These are phyloP conservation scores for Rhizopogon vulgaris DNA, from an alignment of 768 basidiomycete species.

Conservation along the genomic window DNA sequence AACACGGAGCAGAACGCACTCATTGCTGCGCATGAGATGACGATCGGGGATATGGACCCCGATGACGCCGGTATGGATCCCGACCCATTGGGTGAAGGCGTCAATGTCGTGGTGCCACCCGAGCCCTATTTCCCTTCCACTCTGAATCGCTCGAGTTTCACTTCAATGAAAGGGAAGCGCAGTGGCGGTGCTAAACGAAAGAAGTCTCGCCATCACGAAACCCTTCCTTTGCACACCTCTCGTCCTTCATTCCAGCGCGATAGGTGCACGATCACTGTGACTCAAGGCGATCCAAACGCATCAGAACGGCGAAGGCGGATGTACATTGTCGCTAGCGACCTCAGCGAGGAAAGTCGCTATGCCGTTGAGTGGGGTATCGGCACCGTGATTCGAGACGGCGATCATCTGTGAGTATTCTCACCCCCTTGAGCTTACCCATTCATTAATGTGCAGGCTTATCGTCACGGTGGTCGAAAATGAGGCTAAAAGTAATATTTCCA, in stretches of 20 bases:
- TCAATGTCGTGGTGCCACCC: conserved; percentile 80
- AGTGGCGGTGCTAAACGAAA: conserved; percentile 44
- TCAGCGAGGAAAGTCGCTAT: conserved; percentile 90
- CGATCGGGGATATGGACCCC: conserved; percentile 25
- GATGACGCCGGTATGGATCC: conserved; percentile 54
- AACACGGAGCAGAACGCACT: conserved; percentile 85
- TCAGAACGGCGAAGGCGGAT: conserved; percentile 52
- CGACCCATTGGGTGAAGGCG: conserved; percentile 88
- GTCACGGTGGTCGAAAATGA: conserved; percentile 94
- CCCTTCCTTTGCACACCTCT: conserved; percentile 58
- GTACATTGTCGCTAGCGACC: conserved; percentile 91
- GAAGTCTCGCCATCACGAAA: conserved; percentile 56
- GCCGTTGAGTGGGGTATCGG: conserved; percentile 99
- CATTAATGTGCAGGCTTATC: conserved; percentile 45
- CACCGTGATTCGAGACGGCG: conserved; percentile 90
- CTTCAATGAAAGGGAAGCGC: conserved; percentile 24
- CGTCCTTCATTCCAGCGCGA: conserved; percentile 87
- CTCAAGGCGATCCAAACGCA: conserved; percentile 73
- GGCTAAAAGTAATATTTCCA: conserved; percentile 56
- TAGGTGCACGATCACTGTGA: conserved; percentile 83
- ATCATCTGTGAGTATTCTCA: conserved; percentile 56
- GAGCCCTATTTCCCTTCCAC: conserved; percentile 80
- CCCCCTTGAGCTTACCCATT: conserved; percentile 1
- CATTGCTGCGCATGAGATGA: conserved; percentile 24
- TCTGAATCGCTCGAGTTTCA: conserved; percentile 49